Percentiles rank a stretch among this genome's conserved stretches.
These are phyloP conservation scores for Lachnellula occidentalis DNA, from an alignment of 2,329 filamentous ascomycete species.

Conservation along the genomic window DNA sequence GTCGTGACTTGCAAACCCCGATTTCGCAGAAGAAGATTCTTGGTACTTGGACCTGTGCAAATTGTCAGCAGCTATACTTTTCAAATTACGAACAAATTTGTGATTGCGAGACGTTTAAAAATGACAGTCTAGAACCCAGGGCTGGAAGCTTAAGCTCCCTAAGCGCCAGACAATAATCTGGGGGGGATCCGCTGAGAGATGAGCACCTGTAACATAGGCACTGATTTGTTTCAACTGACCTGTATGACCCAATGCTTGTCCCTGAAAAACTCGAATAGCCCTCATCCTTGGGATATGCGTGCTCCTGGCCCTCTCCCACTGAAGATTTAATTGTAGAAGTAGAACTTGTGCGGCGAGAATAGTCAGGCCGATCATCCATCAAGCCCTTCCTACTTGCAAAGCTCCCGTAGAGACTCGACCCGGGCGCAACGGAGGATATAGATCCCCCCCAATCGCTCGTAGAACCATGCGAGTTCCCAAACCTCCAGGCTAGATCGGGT, in stretches of 20 bases:
- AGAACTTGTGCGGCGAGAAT: conserved; percentile 33
- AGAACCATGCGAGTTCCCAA: conserved; percentile 49
- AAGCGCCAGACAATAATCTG: not conserved
- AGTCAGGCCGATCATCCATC: conserved; percentile 25
- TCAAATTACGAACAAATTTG: not conserved
- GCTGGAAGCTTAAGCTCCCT: not conserved
- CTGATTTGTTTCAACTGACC: conserved; percentile 22
- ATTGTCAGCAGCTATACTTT: not conserved
- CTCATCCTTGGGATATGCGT: conserved; percentile 29
- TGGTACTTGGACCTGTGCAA: conserved; percentile 22
- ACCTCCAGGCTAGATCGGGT: conserved; percentile 57
- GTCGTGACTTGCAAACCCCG: conserved; percentile 31
- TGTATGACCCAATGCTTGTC: conserved; percentile 28
- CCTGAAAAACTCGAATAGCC: conserved; percentile 33
- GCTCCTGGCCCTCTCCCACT: conserved; percentile 37
- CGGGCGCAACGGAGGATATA: conserved; percentile 39
- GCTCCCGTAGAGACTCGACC: conserved; percentile 45
- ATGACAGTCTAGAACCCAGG: not conserved
- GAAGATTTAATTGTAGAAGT: conserved; percentile 40
- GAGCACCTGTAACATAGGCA: too few species aligned
- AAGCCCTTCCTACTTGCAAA: conserved; percentile 31
- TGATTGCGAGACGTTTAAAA: too few species aligned
- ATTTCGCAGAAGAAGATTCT: conserved; percentile 18
- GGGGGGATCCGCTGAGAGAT: not conserved
- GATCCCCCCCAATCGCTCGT: conserved; percentile 39